These are phyloP conservation scores for Botryotinia convoluta DNA, from an alignment of 2,329 filamentous ascomycete species.

Conservation along the genomic window DNA sequence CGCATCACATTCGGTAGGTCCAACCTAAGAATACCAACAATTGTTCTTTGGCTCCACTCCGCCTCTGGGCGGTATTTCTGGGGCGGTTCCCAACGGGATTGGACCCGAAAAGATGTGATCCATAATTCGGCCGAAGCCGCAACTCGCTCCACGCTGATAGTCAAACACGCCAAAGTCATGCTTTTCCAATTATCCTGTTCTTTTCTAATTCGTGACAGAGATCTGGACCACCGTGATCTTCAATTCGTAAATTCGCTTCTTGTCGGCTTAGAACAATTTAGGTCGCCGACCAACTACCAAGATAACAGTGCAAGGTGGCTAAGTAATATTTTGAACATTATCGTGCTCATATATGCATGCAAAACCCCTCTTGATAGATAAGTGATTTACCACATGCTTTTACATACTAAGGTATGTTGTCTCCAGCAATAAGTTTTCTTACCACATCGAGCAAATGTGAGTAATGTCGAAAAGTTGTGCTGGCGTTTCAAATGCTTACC, in stretches of 20 bases:
- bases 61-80: neutral
- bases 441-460: neutral
- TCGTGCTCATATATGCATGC: neutral
- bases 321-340: neutral
- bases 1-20: neutral
- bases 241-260: neutral
- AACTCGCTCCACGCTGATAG: neutral
- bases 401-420: neutral
- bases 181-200: neutral
- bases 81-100: constrained; percentile 1
- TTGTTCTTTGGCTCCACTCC: constrained; percentile 7
- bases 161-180: neutral
- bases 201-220: neutral
- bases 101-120: neutral
- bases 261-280: neutral
- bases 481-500: neutral
- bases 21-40: constrained; percentile 5
- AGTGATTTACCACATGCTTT: constrained; percentile 3
- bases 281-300: neutral
- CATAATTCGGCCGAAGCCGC: constrained; percentile 2
- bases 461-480: neutral
- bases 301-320: neutral
- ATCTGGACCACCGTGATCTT: neutral
- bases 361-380: neutral
- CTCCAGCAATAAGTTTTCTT: neutral